Percentiles rank a stretch among this genome's conserved stretches.
Evolutionary conservation across 2,329 filamentous ascomycete genomes (phyloP).

Genomic region (Talaromyces sp.): DNA sequence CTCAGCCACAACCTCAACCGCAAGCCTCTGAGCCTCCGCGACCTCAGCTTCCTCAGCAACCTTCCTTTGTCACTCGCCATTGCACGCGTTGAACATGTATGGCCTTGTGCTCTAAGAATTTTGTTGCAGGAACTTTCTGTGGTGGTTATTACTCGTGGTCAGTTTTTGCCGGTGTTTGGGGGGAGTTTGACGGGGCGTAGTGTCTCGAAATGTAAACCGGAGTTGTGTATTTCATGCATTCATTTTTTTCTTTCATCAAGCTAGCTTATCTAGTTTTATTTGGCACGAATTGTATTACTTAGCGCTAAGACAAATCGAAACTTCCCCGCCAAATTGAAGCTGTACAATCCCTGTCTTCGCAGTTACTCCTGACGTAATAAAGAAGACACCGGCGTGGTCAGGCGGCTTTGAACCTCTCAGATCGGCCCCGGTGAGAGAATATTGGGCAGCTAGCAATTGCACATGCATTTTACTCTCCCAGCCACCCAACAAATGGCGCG

Average conservation of each 20-base stretch:
- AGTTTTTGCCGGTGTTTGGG: neutral
- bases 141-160: neutral
- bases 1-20: slow-evolving; percentile 19
- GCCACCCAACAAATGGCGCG: neutral
- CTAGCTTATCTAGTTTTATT: neutral
- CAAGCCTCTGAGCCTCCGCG: neutral
- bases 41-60: neutral
- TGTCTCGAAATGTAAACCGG: neutral
- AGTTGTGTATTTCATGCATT: neutral
- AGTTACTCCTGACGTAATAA: neutral
- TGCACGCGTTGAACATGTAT: neutral
- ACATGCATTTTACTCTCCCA: neutral
- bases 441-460: too few relatives aligned
- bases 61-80: neutral
- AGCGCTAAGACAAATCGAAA: neutral
- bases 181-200: neutral
- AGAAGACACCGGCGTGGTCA: neutral
- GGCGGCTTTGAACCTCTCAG: neutral
- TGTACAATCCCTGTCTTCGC: neutral
- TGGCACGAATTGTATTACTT: neutral
- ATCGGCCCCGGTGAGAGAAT: neutral
- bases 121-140: neutral
- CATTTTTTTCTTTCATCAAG: neutral
- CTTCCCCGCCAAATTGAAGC: neutral
- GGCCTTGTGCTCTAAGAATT: neutral